These are phyloP conservation scores for Xylaria flabelliformis DNA, from an alignment of 495 filamentous ascomycete species.

Conservation along the genomic window DNA sequence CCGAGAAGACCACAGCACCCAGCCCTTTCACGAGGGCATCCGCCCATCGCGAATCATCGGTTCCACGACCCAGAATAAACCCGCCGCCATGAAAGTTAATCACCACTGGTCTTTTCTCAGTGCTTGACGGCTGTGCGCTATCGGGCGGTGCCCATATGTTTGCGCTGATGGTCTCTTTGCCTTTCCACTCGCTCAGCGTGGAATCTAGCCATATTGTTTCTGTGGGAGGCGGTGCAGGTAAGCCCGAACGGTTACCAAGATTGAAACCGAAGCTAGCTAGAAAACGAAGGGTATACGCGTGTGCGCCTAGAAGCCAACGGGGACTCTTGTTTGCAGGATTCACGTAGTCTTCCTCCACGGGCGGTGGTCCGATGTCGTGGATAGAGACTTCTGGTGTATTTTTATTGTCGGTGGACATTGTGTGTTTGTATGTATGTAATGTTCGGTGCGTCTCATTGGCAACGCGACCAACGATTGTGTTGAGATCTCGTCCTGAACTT, in stretches of 20 bases:
- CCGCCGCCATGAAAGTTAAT: slow-evolving; percentile 73
- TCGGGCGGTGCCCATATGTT: slow-evolving; percentile 32
- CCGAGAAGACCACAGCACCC: slow-evolving; percentile 60
- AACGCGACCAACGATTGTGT: neutral
- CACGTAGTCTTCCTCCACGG: slow-evolving; percentile 32
- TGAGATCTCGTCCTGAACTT: neutral
- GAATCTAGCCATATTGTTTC: slow-evolving; percentile 33
- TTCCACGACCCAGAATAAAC: slow-evolving; percentile 66
- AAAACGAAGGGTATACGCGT: slow-evolving; percentile 29
- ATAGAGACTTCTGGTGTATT: slow-evolving; percentile 1
- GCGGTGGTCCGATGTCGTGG: slow-evolving; percentile 23
- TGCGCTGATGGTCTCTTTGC: slow-evolving; percentile 27
- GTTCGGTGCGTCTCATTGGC: neutral
- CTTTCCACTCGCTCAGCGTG: slow-evolving; percentile 29
- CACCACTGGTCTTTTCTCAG: slow-evolving; percentile 51
- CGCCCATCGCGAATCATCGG: slow-evolving; percentile 68
- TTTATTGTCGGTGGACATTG: slow-evolving; percentile 9
- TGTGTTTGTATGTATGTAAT: neutral
- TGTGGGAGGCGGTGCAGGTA: slow-evolving; percentile 19
- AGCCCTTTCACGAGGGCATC: slow-evolving; percentile 43
- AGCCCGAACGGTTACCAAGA: slow-evolving; percentile 27
- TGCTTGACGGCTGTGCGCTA: slow-evolving; percentile 4
- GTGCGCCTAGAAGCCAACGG: slow-evolving; percentile 31
- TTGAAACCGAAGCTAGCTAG: slow-evolving; percentile 30
- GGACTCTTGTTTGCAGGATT: slow-evolving; percentile 35